Percentiles rank a stretch among this genome's conserved stretches.
These are phyloP conservation scores for Phanerodontia chrysosporium DNA, from an alignment of 768 basidiomycete species.

Conservation along the genomic window DNA sequence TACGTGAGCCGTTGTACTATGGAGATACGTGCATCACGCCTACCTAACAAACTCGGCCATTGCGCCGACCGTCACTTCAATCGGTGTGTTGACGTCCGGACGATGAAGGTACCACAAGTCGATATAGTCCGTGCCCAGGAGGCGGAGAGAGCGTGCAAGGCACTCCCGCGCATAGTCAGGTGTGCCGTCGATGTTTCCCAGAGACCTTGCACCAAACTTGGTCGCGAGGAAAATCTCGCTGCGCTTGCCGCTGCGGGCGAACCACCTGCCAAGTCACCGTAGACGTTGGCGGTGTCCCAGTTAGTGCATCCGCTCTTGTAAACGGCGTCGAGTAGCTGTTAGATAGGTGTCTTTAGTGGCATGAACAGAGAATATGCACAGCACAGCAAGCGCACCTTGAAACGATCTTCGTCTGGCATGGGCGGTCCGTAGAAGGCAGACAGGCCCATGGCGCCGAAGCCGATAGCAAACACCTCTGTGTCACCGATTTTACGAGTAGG, in stretches of 20 bases:
- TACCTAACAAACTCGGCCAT: background rate
- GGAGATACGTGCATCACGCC: background rate
- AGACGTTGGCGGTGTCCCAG: slow-evolving; percentile 45
- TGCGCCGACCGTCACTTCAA: background rate
- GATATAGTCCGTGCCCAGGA: slow-evolving; percentile 6
- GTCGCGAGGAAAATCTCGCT: slow-evolving; percentile 57
- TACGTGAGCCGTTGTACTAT: background rate
- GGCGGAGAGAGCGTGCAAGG: background rate
- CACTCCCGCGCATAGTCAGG: slow-evolving; percentile 1
- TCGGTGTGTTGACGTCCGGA: background rate
- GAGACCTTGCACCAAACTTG: slow-evolving; percentile 52
- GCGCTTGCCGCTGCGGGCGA: slow-evolving; percentile 40
- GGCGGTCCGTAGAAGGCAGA: slow-evolving; percentile 40
- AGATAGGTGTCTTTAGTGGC: no score
- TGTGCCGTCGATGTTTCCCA: slow-evolving; percentile 17
- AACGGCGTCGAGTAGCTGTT: slow-evolving; percentile 40
- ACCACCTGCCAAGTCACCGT: slow-evolving; percentile 43
- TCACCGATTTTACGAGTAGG: slow-evolving; percentile 43
- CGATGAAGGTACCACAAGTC: slow-evolving; percentile 13
- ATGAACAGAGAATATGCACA: background rate
- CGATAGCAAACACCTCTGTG: slow-evolving; percentile 43
- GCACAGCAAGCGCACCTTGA: slow-evolving; percentile 37
- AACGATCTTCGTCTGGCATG: slow-evolving; percentile 50
- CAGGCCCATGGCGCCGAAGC: slow-evolving; percentile 59
- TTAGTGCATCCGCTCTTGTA: slow-evolving; percentile 37